Conservation (phyloP, 1,284 basidiomycete species). For the Limonomyces culmigenus region DNA sequence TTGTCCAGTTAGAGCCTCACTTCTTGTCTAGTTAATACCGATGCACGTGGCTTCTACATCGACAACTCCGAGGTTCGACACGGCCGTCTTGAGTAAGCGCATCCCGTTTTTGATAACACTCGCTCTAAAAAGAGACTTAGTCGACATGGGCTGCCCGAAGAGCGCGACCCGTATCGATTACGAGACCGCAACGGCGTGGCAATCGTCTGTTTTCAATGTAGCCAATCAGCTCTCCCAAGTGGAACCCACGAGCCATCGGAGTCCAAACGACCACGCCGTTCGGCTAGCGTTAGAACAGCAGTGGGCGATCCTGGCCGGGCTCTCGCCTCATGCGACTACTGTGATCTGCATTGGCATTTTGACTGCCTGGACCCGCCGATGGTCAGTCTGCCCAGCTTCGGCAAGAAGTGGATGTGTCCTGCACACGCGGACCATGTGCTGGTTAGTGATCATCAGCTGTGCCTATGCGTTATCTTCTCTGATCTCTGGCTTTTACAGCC, state of each 20-base stretch:
- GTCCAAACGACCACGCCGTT: slow-evolving; percentile 34
- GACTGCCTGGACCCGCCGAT: slow-evolving; percentile 92
- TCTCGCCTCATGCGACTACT: slow-evolving; percentile 93
- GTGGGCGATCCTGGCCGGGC: slow-evolving; percentile 38
- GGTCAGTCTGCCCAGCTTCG: slow-evolving; percentile 68
- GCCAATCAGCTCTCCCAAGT: slow-evolving; percentile 55
- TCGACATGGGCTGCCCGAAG: slow-evolving; percentile 78
- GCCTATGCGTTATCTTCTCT: slow-evolving; percentile 3
- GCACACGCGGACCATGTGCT: slow-evolving; percentile 78
- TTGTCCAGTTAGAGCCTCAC: too few relatives aligned
- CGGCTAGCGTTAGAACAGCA: slow-evolving; percentile 9
- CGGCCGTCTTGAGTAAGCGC: slow-evolving; percentile 59
- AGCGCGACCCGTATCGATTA: slow-evolving; percentile 78
- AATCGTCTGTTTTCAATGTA: slow-evolving; percentile 82
- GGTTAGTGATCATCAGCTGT: slow-evolving; percentile 26
- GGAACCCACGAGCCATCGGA: slow-evolving; percentile 30
- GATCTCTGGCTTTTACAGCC: slow-evolving; percentile 26
- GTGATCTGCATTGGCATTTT: slow-evolving; percentile 89
- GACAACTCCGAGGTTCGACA: slow-evolving; percentile 64
- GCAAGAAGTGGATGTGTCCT: slow-evolving; percentile 98
- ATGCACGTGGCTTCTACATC: slow-evolving; percentile 60
- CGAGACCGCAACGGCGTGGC: slow-evolving; percentile 73
- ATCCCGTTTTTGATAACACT: slow-evolving; percentile 8
- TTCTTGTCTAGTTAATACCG: slow-evolving; percentile 19
- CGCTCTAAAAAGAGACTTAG: slow-evolving; percentile 22